Evolutionary conservation across 2,329 filamentous ascomycete genomes (phyloP).

Genomic region (Magnaporthiopsis poae): DNA sequence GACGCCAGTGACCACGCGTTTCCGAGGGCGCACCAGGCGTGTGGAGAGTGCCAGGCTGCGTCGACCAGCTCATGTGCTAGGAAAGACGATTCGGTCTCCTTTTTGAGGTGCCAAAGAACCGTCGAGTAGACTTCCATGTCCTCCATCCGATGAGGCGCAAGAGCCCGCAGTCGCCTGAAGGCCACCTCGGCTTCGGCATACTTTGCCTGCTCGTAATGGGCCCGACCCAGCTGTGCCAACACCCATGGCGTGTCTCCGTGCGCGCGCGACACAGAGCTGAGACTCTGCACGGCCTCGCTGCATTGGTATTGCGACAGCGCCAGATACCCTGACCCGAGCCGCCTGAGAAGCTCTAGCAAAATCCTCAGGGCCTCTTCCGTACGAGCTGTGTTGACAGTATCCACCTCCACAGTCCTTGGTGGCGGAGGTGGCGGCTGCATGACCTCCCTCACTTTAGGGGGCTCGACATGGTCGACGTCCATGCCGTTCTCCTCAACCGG

Average conservation of each 20-base stretch:
- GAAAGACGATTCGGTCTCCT: slow-evolving; percentile 83
- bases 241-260: slow-evolving; percentile 93
- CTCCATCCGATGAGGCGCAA: slow-evolving; percentile 73
- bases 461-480: slow-evolving; percentile 61
- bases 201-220: slow-evolving; percentile 79
- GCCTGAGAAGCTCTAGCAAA: slow-evolving; percentile 71
- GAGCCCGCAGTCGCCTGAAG: slow-evolving; percentile 67
- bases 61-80: slow-evolving; percentile 85
- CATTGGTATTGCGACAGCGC: slow-evolving; percentile 71
- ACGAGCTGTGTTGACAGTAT: slow-evolving; percentile 40
- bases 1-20: slow-evolving; percentile 88
- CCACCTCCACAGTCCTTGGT: slow-evolving; percentile 35
- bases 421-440: slow-evolving; percentile 26
- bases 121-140: slow-evolving; percentile 99
- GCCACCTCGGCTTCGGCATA: slow-evolving; percentile 80
- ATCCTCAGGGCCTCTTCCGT: slow-evolving; percentile 67
- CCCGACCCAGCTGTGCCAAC: slow-evolving; percentile 77
- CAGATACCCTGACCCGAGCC: slow-evolving; percentile 71
- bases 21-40: slow-evolving; percentile 91
- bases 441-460: slow-evolving; percentile 34
- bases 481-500: slow-evolving; percentile 55
- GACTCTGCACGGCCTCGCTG: slow-evolving; percentile 63
- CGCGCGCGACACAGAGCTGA: slow-evolving; percentile 56
- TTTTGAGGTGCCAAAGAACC: slow-evolving; percentile 94
- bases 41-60: slow-evolving; percentile 74